Evolutionary conservation across 1,284 basidiomycete species (phyloP).

Genomic region (Austroboletus novae-zelandiae): DNA sequence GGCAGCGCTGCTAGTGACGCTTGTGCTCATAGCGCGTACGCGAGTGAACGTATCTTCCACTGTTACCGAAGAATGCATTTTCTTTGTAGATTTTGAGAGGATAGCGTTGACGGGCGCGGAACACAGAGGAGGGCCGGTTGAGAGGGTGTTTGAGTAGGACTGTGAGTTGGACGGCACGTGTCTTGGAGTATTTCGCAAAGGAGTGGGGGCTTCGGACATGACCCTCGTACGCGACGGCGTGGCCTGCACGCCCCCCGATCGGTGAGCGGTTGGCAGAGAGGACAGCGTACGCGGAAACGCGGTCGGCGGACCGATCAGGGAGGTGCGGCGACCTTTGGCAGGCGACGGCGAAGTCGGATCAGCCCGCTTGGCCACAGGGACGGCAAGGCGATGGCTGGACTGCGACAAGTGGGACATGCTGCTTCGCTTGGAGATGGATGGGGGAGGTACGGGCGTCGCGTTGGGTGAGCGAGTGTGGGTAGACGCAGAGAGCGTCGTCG

Average conservation of each 20-base stretch:
- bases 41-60: slow-evolving; percentile 18
- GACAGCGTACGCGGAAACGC: slow-evolving; percentile 31
- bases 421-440: slow-evolving; percentile 20
- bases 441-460: slow-evolving; percentile 29
- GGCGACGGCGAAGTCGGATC: slow-evolving; percentile 27
- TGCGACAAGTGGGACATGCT: slow-evolving; percentile 22
- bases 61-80: slow-evolving; percentile 16
- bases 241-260: slow-evolving; percentile 24
- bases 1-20: slow-evolving; percentile 5
- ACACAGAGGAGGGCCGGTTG: slow-evolving; percentile 14
- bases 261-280: slow-evolving; percentile 26
- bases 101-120: slow-evolving; percentile 24
- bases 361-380: slow-evolving; percentile 18
- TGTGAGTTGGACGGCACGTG: slow-evolving; percentile 22
- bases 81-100: slow-evolving; percentile 24
- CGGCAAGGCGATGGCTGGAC: slow-evolving; percentile 22
- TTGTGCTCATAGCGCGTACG: slow-evolving; percentile 20
- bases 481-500: slow-evolving; percentile 26
- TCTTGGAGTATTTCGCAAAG: slow-evolving; percentile 20
- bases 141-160: slow-evolving; percentile 22
- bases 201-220: slow-evolving; percentile 29
- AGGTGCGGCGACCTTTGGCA: slow-evolving; percentile 25
- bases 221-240: slow-evolving; percentile 39
- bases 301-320: slow-evolving; percentile 31
- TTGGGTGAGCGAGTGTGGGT: slow-evolving; percentile 29